Percentiles rank a stretch among this genome's conserved stretches.
Evolutionary conservation across 1,139 yeast genomes (phyloP).

Genomic region (Debaryomyces nepalensis): DNA sequence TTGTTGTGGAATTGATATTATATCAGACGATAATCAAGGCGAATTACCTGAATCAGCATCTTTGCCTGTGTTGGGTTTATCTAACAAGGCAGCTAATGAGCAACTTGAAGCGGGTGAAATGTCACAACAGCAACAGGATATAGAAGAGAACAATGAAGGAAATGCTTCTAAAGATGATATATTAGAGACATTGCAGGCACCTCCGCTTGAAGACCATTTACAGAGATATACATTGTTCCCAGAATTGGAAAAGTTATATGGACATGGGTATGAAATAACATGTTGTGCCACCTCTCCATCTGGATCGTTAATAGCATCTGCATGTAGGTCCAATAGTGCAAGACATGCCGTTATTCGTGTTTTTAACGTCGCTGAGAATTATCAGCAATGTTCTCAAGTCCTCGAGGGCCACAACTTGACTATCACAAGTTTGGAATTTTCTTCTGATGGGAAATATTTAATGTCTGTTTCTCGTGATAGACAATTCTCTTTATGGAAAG

Average conservation of each 20-base stretch:
- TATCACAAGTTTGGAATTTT: constrained; percentile 79
- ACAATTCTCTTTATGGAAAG: constrained; percentile 77
- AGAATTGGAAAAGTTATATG: constrained; percentile 90
- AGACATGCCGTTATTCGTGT: constrained; percentile 86
- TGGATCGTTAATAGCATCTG: constrained; percentile 73
- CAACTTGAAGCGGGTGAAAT: constrained; percentile 49
- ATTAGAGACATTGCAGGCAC: constrained; percentile 50
- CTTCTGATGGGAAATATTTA: constrained; percentile 69
- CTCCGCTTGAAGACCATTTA: constrained; percentile 87
- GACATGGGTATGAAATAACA: constrained; percentile 95
- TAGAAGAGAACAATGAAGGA: constrained; percentile 42
- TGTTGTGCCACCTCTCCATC: constrained; percentile 75
- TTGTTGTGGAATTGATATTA: constrained; percentile 52
- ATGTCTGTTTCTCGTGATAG: constrained; percentile 91
- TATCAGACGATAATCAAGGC: constrained; percentile 23
- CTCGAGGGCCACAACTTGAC: constrained; percentile 77
- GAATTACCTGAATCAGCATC: constrained; percentile 78
- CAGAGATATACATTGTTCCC: constrained; percentile 96
- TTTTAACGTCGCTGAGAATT: constrained; percentile 59
- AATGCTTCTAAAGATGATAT: constrained; percentile 48
- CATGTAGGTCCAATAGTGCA: constrained; percentile 86
- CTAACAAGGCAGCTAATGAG: constrained; percentile 80
- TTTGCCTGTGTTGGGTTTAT: constrained; percentile 90
- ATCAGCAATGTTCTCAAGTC: constrained; percentile 39
- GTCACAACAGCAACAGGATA: constrained; percentile 38